phyloP scores from a whole-genome alignment of 23 red algal genomes.

The Pyropia yezoensis region DNA sequence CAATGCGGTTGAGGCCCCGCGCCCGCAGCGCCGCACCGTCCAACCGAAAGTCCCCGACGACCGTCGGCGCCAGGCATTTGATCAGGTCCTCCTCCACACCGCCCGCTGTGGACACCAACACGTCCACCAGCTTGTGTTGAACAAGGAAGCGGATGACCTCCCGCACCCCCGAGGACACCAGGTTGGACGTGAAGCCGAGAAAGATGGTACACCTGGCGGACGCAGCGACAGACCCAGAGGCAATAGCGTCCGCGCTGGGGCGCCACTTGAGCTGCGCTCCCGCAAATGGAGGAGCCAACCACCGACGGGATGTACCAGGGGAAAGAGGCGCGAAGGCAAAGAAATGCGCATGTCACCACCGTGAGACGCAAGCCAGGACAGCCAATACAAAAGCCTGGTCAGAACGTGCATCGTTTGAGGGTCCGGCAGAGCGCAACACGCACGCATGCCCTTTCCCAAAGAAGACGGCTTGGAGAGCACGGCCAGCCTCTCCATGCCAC shows the following conservation, averaged over 20 bases:
- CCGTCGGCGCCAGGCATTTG: slow-evolving; percentile 90
- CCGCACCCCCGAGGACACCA: slow-evolving; percentile 84
- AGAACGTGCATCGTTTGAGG: not conserved
- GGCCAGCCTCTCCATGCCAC: no score
- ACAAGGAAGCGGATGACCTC: slow-evolving; percentile 88
- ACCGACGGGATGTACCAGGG: not conserved
- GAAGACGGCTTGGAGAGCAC: no score
- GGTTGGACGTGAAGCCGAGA: slow-evolving; percentile 96
- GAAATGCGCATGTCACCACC: not conserved
- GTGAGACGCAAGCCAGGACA: no score
- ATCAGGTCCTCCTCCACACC: slow-evolving; percentile 99
- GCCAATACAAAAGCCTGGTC: not conserved
- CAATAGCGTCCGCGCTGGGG: slow-evolving; percentile 11
- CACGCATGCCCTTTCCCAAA: no score
- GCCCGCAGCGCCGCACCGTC: slow-evolving; percentile 55
- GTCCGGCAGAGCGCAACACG: no score
- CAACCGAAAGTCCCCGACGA: slow-evolving; percentile 65
- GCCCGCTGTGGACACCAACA: slow-evolving; percentile 83
- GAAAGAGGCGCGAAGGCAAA: not conserved
- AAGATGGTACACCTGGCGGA: slow-evolving; percentile 66
- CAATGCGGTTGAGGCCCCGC: slow-evolving; percentile 88
- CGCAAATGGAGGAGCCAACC: not conserved
- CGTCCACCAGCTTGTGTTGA: slow-evolving; percentile 82
- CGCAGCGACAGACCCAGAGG: not conserved
- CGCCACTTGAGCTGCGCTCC: slow-evolving; percentile 31